A percentile compares a stretch with the other conserved stretches of the same genome.
phyloP scores from a whole-genome alignment of 2,329 filamentous ascomycete genomes.

The Fusarium equiseti region DNA sequence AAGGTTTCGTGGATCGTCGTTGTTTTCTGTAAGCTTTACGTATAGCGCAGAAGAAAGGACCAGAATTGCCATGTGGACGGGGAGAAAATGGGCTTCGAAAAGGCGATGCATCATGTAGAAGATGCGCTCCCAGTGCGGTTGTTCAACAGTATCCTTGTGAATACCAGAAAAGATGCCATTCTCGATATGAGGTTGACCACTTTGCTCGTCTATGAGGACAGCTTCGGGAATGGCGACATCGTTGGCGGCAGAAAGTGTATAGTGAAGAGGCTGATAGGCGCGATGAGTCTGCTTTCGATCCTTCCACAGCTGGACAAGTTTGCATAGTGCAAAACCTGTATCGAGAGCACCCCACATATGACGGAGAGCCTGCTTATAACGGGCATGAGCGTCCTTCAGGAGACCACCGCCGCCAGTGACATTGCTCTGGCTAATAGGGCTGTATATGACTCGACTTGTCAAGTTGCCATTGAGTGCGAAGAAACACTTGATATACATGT shows the following conservation, averaged over 20 bases:
- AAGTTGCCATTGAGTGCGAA: constrained; percentile 79
- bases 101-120: constrained; percentile 72
- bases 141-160: constrained; percentile 62
- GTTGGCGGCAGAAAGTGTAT: constrained; percentile 57
- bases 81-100: constrained; percentile 81
- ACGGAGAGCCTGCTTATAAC: constrained; percentile 78
- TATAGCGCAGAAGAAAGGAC: constrained; percentile 73
- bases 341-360: constrained; percentile 84
- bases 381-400: constrained; percentile 69
- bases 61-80: constrained; percentile 74
- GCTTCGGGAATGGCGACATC: constrained; percentile 63
- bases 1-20: constrained; percentile 65
- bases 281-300: constrained; percentile 68
- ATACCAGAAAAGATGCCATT: constrained; percentile 68
- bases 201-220: constrained; percentile 55
- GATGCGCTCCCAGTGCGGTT: constrained; percentile 67
- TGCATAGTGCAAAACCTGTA: constrained; percentile 73
- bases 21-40: constrained; percentile 64
- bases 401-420: constrained; percentile 70
- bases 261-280: constrained; percentile 68
- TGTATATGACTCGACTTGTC: constrained; percentile 72
- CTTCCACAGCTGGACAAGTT: constrained; percentile 67
- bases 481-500: constrained; percentile 85
- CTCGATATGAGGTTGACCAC: constrained; percentile 56
- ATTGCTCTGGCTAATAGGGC: constrained; percentile 79